Conservation (phyloP, 2,329 filamentous ascomycete genomes). For the Plectosphaerella sp. region DNA sequence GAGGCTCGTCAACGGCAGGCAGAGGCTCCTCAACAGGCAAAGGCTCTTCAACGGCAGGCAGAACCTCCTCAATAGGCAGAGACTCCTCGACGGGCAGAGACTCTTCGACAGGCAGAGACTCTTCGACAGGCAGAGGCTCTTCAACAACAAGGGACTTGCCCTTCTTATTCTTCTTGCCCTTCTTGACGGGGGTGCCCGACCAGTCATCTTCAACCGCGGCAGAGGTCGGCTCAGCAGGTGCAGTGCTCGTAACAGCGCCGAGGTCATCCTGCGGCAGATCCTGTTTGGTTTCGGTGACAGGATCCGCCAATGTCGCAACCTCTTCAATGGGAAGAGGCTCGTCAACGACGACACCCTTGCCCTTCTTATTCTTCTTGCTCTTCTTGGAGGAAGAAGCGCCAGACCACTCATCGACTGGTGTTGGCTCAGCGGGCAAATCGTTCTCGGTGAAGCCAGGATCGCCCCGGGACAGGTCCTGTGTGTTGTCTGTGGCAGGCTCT, state of each 20-base stretch:
- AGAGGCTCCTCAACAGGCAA: not conserved
- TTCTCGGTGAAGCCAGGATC: not conserved
- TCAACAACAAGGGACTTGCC: not conserved
- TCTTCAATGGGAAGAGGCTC: not conserved
- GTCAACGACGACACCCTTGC: not conserved
- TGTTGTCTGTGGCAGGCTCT: not conserved
- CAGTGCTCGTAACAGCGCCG: too few relatives aligned
- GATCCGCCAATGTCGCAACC: not conserved
- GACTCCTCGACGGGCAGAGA: not conserved
- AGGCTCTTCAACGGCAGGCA: not conserved
- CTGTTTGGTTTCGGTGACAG: too few relatives aligned
- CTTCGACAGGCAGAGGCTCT: too few relatives aligned
- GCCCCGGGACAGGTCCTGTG: not conserved
- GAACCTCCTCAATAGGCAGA: not conserved
- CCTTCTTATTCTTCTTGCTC: conserved; percentile 2
- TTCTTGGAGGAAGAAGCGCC: conserved; percentile 9
- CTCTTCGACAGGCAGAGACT: not conserved
- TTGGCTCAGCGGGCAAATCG: not conserved
- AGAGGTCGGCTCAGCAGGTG: not conserved
- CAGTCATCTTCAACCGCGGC: conserved; percentile 7
- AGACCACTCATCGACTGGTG: conserved; percentile 3
- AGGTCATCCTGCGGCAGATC: too few relatives aligned
- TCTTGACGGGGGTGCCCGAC: conserved; percentile 15
- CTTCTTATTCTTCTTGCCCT: conserved; percentile 14
- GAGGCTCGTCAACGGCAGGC: too few relatives aligned